These are phyloP conservation scores for Fusarium sp. DNA, from an alignment of 2,329 filamentous ascomycete genomes.

Conservation along the genomic window DNA sequence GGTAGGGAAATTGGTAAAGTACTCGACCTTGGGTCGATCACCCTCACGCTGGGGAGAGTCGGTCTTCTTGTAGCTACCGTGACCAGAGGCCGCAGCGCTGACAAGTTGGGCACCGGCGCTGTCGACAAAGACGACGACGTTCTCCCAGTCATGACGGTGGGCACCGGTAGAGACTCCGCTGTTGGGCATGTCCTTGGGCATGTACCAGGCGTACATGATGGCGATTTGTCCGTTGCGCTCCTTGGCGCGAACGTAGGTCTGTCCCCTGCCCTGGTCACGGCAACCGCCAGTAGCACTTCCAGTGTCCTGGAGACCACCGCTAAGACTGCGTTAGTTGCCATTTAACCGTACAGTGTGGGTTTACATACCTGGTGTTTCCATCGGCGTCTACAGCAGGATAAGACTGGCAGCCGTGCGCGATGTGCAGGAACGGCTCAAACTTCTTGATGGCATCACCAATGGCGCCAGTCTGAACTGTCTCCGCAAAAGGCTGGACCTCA, in stretches of 20 bases:
- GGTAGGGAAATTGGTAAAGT: conserved; percentile 45
- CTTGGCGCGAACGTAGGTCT: conserved; percentile 53
- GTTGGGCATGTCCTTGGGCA: conserved; percentile 59
- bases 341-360: not conserved
- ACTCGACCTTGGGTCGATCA: conserved; percentile 46
- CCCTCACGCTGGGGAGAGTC: conserved; percentile 33
- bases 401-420: conserved; percentile 70
- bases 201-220: conserved; percentile 60
- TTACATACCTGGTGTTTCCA: conserved; percentile 64
- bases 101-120: conserved; percentile 47
- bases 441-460: conserved; percentile 44
- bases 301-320: conserved; percentile 50
- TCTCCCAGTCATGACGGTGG: conserved; percentile 58
- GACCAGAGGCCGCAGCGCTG: conserved; percentile 51
- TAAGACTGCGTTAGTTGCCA: conserved; percentile 17
- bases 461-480: conserved; percentile 42
- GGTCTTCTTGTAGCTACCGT: conserved; percentile 50
- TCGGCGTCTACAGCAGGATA: conserved; percentile 69
- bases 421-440: conserved; percentile 50
- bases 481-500: conserved; percentile 41
- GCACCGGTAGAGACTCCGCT: conserved; percentile 44
- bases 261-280: conserved; percentile 47
- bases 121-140: conserved; percentile 49
- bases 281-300: conserved; percentile 48
- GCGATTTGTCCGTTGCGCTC: conserved; percentile 46